A percentile compares a stretch with the other conserved stretches of the same genome.
These are phyloP conservation scores for Elsinoe batatas DNA, from an alignment of 2,329 filamentous ascomycete genomes.

Conservation along the genomic window DNA sequence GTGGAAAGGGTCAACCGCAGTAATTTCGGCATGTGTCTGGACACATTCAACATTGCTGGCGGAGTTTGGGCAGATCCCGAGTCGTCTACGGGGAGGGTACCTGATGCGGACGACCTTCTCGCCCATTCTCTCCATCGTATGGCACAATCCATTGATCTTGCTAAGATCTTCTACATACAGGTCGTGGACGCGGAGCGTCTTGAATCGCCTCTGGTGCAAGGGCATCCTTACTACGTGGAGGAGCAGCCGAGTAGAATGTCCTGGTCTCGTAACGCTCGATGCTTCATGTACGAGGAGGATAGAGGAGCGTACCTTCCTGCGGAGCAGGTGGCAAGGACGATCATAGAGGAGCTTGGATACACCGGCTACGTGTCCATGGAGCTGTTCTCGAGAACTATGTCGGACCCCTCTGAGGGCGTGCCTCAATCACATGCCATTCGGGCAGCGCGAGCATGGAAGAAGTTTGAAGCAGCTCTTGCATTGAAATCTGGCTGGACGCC, in stretches of 20 bases:
- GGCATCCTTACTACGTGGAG: background rate
- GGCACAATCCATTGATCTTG: background rate
- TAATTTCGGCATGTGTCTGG: background rate
- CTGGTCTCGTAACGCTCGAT: background rate
- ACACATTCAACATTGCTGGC: background rate
- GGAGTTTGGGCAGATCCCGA: background rate
- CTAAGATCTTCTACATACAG: background rate
- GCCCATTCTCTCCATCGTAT: background rate
- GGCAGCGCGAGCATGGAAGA: no score
- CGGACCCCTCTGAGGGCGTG: no score
- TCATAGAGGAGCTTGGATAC: background rate
- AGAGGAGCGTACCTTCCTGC: background rate
- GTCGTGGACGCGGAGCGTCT: background rate
- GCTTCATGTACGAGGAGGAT: background rate
- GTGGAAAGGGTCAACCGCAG: background rate
- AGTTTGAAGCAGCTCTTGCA: no score
- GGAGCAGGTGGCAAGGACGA: background rate
- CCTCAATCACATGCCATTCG: no score
- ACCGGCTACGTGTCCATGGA: background rate
- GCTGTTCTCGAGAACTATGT: background rate
- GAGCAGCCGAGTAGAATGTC: background rate
- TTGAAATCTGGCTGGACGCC: no score
- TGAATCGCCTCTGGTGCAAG: background rate
- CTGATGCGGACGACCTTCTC: background rate
- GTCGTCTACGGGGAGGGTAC: background rate